Percentiles rank a stretch among this genome's conserved stretches.
Evolutionary conservation across 2,329 filamentous ascomycete species (phyloP).

Genomic region (Ceratocystis lukuohia): DNA sequence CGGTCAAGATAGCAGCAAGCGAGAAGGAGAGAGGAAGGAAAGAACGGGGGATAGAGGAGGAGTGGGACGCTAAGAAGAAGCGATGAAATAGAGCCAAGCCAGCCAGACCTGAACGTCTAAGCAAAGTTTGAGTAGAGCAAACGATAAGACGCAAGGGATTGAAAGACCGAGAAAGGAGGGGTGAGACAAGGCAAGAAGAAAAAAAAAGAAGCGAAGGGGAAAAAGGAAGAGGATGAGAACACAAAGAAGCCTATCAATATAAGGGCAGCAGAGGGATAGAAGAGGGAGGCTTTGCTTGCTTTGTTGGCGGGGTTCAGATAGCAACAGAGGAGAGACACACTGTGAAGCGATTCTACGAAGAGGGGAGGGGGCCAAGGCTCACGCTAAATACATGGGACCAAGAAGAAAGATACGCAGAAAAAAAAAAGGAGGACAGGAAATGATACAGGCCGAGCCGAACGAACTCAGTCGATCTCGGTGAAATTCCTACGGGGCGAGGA

Average conservation of each 20-base stretch:
- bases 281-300: not conserved
- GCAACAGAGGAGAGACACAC: not conserved
- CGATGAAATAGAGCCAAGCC: not conserved
- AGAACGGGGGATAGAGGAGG: not conserved
- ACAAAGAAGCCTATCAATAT: too few relatives aligned
- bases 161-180: not conserved
- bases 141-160: not conserved
- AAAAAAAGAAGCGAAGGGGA: not conserved
- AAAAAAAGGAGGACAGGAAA: not conserved
- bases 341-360: not conserved
- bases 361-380: not conserved
- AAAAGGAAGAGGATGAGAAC: not conserved
- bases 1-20: not conserved
- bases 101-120: not conserved
- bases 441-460: not conserved
- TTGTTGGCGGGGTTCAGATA: not conserved
- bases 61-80: not conserved
- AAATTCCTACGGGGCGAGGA: not conserved
- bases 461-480: not conserved
- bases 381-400: not conserved
- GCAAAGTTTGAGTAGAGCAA: not conserved
- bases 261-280: too few relatives aligned
- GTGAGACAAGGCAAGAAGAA: not conserved
- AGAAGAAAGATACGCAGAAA: not conserved
- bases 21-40: not conserved